Percentiles rank a stretch among this genome's conserved stretches.
These are phyloP conservation scores for Candida hungchunana DNA, from an alignment of 805 yeast genomes.

Conservation along the genomic window DNA sequence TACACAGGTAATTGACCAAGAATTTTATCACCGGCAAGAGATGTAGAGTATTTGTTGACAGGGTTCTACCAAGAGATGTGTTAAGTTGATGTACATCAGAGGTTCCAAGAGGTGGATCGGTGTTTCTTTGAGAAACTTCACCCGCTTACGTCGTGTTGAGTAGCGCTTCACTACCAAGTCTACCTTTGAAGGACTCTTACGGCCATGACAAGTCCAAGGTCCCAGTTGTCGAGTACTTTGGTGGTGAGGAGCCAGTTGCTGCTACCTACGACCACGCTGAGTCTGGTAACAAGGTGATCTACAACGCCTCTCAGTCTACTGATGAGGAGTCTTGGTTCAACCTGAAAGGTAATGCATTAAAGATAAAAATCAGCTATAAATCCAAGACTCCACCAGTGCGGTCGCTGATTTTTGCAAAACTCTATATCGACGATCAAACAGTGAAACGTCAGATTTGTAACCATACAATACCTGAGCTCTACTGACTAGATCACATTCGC, in stretches of 20 bases:
- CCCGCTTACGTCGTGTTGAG: slow-evolving; percentile 92
- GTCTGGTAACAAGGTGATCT: slow-evolving; percentile 32
- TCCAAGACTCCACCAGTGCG: too few relatives aligned
- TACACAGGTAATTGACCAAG: too few relatives aligned
- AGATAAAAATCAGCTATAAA: too few relatives aligned
- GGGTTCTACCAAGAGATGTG: slow-evolving; percentile 74
- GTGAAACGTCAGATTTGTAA: too few relatives aligned
- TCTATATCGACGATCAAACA: too few relatives aligned
- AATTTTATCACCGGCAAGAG: too few relatives aligned
- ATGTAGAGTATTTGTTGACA: too few relatives aligned
- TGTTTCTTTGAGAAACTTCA: slow-evolving; percentile 74
- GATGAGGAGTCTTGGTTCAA: slow-evolving; percentile 60
- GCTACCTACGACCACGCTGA: slow-evolving; percentile 32
- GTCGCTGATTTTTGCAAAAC: too few relatives aligned
- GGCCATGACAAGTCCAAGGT: slow-evolving; percentile 63
- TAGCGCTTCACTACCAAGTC: slow-evolving; percentile 76
- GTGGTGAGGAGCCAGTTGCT: slow-evolving; percentile 51
- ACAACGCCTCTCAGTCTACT: slow-evolving; percentile 35
- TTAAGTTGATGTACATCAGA: slow-evolving; percentile 83
- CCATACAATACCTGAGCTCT: too few relatives aligned
- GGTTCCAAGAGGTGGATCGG: slow-evolving; percentile 87
- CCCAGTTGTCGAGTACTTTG: slow-evolving; percentile 88
- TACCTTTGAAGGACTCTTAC: slow-evolving; percentile 62
- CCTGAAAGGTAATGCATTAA: too few relatives aligned
- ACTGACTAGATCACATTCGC: too few relatives aligned